Conservation (phyloP, 345 rosid genomes). For the Hibiscus trionum region DNA sequence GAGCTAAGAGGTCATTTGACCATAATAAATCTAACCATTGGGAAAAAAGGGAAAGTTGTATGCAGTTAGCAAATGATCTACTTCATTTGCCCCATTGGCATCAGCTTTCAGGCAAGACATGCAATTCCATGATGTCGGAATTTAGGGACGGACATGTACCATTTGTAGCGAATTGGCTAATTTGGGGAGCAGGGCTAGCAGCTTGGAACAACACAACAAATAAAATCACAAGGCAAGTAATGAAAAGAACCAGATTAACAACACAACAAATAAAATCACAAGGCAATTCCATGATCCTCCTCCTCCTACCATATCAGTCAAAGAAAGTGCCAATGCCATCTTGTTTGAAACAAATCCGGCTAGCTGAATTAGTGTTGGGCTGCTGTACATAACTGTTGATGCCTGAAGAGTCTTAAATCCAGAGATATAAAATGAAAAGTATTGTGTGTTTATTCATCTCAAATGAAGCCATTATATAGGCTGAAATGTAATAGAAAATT, state of each 20-base stretch:
- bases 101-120: constrained; percentile 52
- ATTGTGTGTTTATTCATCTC: too few relatives aligned
- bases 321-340: constrained; percentile 70
- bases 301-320: constrained; percentile 40
- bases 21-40: too few relatives aligned
- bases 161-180: constrained; percentile 43
- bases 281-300: constrained; percentile 60
- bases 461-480: too few relatives aligned
- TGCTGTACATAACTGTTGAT: constrained; percentile 85
- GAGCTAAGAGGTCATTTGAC: neutral
- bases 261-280: constrained; percentile 40
- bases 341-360: constrained; percentile 81
- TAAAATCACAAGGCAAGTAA: constrained; percentile 41
- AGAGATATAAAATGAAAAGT: too few relatives aligned
- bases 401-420: constrained; percentile 28
- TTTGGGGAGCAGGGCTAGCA: constrained; percentile 40
- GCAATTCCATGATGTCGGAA: constrained; percentile 51
- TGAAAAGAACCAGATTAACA: too few relatives aligned
- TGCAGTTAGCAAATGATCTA: constrained; percentile 14
- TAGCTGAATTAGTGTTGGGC: constrained; percentile 75
- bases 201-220: constrained; percentile 53
- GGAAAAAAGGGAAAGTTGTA: neutral
- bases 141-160: constrained; percentile 47
- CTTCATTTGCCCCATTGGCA: constrained; percentile 26
- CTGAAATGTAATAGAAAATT: too few relatives aligned